These are phyloP conservation scores for Collariella sp. DNA, from an alignment of 495 filamentous ascomycete genomes.

Conservation along the genomic window DNA sequence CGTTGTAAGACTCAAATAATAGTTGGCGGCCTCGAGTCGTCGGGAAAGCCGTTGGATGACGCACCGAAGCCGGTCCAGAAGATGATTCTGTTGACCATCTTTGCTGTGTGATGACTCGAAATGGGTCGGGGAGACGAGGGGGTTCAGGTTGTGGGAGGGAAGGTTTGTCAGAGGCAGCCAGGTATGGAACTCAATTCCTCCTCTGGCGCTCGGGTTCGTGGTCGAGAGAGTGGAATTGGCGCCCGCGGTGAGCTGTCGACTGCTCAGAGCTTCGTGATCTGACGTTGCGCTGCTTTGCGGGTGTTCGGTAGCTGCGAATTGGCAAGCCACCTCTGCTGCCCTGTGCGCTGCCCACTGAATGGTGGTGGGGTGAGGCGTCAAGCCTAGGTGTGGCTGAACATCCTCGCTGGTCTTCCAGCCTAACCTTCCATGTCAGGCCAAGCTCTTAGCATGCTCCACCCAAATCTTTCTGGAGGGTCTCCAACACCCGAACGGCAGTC, in stretches of 20 bases:
- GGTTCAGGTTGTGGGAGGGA: background rate
- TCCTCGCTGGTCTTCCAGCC: background rate
- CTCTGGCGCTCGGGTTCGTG: background rate
- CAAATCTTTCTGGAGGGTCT: slow-evolving; percentile 2
- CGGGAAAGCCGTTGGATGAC: slow-evolving; percentile 14
- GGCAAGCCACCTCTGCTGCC: slow-evolving; percentile 7
- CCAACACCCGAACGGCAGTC: background rate
- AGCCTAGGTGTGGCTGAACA: background rate
- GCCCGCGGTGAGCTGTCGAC: slow-evolving; percentile 6
- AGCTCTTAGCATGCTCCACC: slow-evolving; percentile 1
- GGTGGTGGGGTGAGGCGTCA: background rate
- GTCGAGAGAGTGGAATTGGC: slow-evolving; percentile 5
- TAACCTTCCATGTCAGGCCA: background rate
- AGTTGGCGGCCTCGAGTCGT: background rate
- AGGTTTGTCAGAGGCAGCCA: background rate
- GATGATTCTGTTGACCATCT: slow-evolving; percentile 64
- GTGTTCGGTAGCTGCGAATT: slow-evolving; percentile 1
- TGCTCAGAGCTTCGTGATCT: slow-evolving; percentile 10
- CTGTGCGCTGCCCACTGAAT: background rate
- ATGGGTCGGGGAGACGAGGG: background rate
- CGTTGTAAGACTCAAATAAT: background rate
- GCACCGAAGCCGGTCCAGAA: slow-evolving; percentile 98
- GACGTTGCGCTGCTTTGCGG: slow-evolving; percentile 7
- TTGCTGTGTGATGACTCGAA: slow-evolving; percentile 1
- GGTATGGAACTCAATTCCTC: slow-evolving; percentile 5